phyloP scores from a whole-genome alignment of 1,284 basidiomycete species.

The Mixia osmundae region DNA sequence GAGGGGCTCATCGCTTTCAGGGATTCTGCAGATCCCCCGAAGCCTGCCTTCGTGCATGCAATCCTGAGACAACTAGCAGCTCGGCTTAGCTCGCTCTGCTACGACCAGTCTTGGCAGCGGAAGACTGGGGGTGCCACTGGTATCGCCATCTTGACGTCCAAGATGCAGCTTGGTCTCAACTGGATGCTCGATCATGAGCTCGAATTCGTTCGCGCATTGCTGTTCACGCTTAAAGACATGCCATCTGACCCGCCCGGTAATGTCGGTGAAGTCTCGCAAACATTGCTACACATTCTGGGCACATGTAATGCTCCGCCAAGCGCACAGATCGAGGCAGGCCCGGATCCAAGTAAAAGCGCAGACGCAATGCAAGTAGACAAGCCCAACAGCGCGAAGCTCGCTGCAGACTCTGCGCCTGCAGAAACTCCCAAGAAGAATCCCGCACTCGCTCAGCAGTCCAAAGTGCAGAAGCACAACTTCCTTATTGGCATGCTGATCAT shows the following conservation, averaged over 20 bases:
- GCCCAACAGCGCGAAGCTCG: conserved; percentile 1
- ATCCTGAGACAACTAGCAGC: conserved; percentile 45
- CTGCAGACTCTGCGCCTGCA: no score
- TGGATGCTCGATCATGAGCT: conserved; percentile 77
- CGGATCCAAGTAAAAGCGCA: conserved; percentile 13
- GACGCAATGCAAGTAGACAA: no score
- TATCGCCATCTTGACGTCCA: conserved; percentile 49
- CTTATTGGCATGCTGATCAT: conserved; percentile 68
- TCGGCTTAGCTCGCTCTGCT: conserved; percentile 57
- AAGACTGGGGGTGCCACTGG: conserved; percentile 72
- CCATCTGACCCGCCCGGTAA: conserved; percentile 71
- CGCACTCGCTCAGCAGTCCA: conserved; percentile 6
- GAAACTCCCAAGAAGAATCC: conserved; percentile 7
- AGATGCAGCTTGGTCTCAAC: conserved; percentile 40
- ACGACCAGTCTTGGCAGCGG: conserved; percentile 64
- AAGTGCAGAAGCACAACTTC: conserved; percentile 19
- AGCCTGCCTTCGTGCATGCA: conserved; percentile 23
- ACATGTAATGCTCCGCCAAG: conserved; percentile 26
- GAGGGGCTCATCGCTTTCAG: conserved; percentile 13
- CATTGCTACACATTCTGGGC: conserved; percentile 36
- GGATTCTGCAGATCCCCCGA: conserved; percentile 23
- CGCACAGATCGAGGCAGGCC: conserved; percentile 1
- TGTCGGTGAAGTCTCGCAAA: conserved; percentile 52
- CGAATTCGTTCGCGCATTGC: conserved; percentile 70
- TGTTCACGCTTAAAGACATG: conserved; percentile 89